A percentile compares a stretch with the other conserved stretches of the same genome.
These are phyloP conservation scores for Kwoniella pini DNA, from an alignment of 768 basidiomycete genomes.

Conservation along the genomic window DNA sequence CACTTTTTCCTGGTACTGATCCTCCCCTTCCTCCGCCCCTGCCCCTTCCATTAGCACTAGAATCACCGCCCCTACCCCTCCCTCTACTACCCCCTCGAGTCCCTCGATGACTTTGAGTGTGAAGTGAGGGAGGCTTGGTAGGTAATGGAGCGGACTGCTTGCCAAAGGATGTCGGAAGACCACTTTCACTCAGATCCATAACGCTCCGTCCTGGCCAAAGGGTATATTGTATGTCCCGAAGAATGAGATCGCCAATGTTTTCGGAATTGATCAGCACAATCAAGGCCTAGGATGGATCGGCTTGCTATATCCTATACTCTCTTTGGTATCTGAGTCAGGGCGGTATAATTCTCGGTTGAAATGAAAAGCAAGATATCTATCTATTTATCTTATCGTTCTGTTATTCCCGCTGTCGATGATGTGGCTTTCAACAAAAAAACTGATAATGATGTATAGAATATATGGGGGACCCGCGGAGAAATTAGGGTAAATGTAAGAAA, in stretches of 20 bases:
- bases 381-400: not conserved
- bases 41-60: not conserved
- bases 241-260: no score
- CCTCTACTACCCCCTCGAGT: conserved; percentile 23
- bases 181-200: conserved; percentile 6
- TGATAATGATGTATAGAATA: no score
- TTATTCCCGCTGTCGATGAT: not conserved
- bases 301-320: no score
- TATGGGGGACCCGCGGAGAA: not conserved
- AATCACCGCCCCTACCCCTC: conserved; percentile 20
- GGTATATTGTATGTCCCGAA: no score
- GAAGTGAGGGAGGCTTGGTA: conserved; percentile 14
- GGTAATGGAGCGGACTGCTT: conserved; percentile 10
- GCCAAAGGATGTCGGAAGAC: conserved; percentile 15
- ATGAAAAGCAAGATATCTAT: not conserved
- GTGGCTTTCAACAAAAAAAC: no score
- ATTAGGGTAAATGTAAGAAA: not conserved
- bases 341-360: not conserved
- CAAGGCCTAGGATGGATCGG: no score
- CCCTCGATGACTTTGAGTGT: not conserved
- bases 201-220: not conserved
- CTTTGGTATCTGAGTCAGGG: no score
- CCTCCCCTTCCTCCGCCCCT: not conserved
- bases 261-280: no score
- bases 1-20: not conserved